Evolutionary conservation across 495 filamentous ascomycete genomes (phyloP), one percentile per base, ranked within the genome.

Genomic region (Cercophora newfieldiana): DNA sequence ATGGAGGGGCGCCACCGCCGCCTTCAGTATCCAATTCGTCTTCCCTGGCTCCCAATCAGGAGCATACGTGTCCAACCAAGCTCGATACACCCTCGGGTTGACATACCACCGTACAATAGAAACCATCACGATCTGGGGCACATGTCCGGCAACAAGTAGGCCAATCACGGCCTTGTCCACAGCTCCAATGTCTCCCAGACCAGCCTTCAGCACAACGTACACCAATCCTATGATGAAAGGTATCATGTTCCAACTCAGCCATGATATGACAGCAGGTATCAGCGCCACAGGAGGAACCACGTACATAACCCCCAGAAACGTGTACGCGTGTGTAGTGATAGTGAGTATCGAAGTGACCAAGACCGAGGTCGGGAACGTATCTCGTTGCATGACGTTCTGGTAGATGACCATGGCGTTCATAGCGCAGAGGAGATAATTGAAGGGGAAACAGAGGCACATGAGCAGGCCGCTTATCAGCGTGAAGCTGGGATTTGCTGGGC

Each of bases 41-140:
- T 19, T 59, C 7, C 7, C 56, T 12, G 56, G 56, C 21, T 16
- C 7, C 56, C 56, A 59, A 7, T 37, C 56, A 10, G 56, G 56
- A 7, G 30, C 56, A 59, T 31, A 59, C 24, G 56, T 59, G 3
- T 59, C 56, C 56, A 59, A 24, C 56, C 56, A 59, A 3, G 56
- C 56, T 10, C 24, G 26, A 10, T 37, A 59, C 18, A 59, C 18
- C 56, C 56, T 59, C 29, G 16, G 26, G n/a, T 59, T 59, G 18
- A 59, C 29, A 7, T 31, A 31, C 56, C 56, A 59, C 56, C 29
- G 26, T 3, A n/a, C 56, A 31, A 59, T 3, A 3, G 29, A 3
- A 3, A 37, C 56, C 56, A 59, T 59, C 25, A 37, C 26, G 19
- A 59, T 59, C 56, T 59, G 56, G 3, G 56, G 56, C 2, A 19